A percentile compares a stretch with the other conserved stretches of the same genome.
Conservation (phyloP, 805 yeast genomes). For the Suhomyces xylopsoci region DNA sequence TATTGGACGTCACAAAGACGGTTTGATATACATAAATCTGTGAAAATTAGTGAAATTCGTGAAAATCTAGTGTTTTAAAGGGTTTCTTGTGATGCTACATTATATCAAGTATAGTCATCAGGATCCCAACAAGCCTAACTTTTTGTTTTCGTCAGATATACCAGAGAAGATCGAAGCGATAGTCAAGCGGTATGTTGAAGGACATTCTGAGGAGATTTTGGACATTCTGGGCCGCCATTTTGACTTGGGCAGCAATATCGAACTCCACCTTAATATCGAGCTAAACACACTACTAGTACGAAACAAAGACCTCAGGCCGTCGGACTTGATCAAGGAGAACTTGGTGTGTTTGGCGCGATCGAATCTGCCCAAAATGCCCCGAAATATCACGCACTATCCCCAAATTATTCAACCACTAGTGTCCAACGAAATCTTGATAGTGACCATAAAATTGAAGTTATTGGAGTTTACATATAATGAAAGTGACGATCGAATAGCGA, state of each 20-base stretch:
- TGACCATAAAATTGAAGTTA: slow-evolving; percentile 23
- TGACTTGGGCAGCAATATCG: slow-evolving; percentile 2
- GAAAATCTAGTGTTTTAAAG: too few species aligned
- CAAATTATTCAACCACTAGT: slow-evolving; percentile 4
- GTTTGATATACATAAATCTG: too few species aligned
- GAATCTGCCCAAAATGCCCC: background rate
- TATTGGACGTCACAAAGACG: too few species aligned
- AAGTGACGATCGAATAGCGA: slow-evolving; percentile 11
- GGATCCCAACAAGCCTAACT: slow-evolving; percentile 37
- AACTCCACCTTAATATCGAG: slow-evolving; percentile 25
- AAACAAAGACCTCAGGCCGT: slow-evolving; percentile 26
- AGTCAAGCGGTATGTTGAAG: background rate
- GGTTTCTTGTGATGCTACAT: background rate
- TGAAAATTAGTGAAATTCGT: too few species aligned
- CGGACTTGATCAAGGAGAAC: slow-evolving; percentile 33
- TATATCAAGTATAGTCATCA: slow-evolving; percentile 1
- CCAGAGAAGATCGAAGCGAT: slow-evolving; percentile 19
- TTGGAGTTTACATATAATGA: slow-evolving; percentile 20
- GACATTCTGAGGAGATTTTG: background rate
- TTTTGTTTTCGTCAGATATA: slow-evolving; percentile 37
- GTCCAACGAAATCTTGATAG: slow-evolving; percentile 32
- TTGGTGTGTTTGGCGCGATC: slow-evolving; percentile 31
- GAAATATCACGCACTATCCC: background rate
- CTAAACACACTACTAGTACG: slow-evolving; percentile 34
- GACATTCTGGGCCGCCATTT: background rate